Evolutionary conservation across 2,329 filamentous ascomycete genomes (phyloP).

Genomic region (Exophiala oligosperma): DNA sequence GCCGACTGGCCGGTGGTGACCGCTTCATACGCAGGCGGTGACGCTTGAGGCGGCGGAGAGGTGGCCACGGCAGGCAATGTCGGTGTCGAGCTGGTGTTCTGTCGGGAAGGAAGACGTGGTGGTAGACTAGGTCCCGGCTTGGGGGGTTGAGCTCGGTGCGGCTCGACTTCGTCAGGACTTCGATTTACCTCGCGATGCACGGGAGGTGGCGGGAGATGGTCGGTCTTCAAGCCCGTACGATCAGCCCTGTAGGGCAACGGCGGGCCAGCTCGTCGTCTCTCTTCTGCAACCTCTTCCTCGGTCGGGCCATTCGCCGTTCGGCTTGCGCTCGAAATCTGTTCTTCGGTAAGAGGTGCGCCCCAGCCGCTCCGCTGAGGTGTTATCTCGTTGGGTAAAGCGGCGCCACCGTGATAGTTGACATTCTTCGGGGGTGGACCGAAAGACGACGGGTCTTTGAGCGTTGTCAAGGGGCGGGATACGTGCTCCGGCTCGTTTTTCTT

Average conservation of each 20-base stretch:
- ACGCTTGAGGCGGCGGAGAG: constrained; percentile 24
- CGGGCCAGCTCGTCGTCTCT: constrained; percentile 47
- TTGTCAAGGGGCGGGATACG: constrained; percentile 63
- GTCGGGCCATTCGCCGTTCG: constrained; percentile 34
- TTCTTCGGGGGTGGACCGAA: constrained; percentile 82
- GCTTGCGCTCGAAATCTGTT: constrained; percentile 37
- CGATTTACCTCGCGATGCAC: constrained; percentile 43
- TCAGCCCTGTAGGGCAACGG: constrained; percentile 68
- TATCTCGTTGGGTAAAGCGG: constrained; percentile 45
- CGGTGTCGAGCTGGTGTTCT: constrained; percentile 48
- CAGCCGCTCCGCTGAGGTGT: constrained; percentile 44
- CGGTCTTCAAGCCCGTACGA: constrained; percentile 69
- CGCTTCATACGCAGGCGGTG: constrained; percentile 21
- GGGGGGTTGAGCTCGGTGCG: constrained; percentile 28
- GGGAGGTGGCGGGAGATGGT: constrained; percentile 71
- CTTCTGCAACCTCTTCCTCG: constrained; percentile 30
- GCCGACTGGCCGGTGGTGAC: constrained; percentile 26
- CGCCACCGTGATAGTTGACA: constrained; percentile 49
- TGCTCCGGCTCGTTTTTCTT: constrained; percentile 43
- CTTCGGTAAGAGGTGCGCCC: constrained; percentile 45
- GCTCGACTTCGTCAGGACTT: constrained; percentile 28
- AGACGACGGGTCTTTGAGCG: constrained; percentile 71
- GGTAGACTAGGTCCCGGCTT: constrained; percentile 58
- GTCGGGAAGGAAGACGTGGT: constrained; percentile 70
- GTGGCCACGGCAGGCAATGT: constrained; percentile 44